Percentiles rank a stretch among this genome's conserved stretches.
These are phyloP conservation scores for Lentinus polychrous DNA, from an alignment of 1,284 basidiomycete species.

Conservation along the genomic window DNA sequence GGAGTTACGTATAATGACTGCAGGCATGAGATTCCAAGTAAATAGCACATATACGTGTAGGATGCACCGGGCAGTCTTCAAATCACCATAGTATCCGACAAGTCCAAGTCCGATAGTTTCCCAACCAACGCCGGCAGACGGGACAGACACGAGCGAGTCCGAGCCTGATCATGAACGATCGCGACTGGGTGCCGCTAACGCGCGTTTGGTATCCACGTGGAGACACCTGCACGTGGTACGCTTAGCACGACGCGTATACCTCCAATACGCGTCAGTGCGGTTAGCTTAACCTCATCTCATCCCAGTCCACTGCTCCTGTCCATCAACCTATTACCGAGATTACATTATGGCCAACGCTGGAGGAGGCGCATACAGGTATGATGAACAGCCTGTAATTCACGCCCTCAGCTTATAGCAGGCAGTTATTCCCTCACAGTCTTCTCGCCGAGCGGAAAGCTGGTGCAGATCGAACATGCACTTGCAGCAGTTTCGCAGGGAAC, in stretches of 20 bases:
- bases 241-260: background rate
- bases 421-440: slow-evolving; percentile 99
- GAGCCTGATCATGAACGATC: too few species aligned
- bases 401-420: slow-evolving; percentile 8
- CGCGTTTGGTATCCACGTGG: background rate
- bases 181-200: too few species aligned
- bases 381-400: slow-evolving; percentile 10
- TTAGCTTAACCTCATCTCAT: background rate
- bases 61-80: too few species aligned
- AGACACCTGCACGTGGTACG: background rate
- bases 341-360: slow-evolving; percentile 55
- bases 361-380: slow-evolving; percentile 78
- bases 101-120: too few species aligned
- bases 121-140: too few species aligned
- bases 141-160: too few species aligned
- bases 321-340: background rate
- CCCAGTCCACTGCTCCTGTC: too few species aligned
- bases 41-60: too few species aligned
- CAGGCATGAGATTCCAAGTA: too few species aligned
- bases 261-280: background rate
- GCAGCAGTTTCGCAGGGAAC: slow-evolving; percentile 96
- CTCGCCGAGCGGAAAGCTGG: slow-evolving; percentile 96
- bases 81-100: too few species aligned
- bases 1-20: too few species aligned
- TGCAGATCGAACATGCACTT: slow-evolving; percentile 99